Conservation (phyloP, 371 early-diverging fungal genomes). For the Mucor saturninus region DNA sequence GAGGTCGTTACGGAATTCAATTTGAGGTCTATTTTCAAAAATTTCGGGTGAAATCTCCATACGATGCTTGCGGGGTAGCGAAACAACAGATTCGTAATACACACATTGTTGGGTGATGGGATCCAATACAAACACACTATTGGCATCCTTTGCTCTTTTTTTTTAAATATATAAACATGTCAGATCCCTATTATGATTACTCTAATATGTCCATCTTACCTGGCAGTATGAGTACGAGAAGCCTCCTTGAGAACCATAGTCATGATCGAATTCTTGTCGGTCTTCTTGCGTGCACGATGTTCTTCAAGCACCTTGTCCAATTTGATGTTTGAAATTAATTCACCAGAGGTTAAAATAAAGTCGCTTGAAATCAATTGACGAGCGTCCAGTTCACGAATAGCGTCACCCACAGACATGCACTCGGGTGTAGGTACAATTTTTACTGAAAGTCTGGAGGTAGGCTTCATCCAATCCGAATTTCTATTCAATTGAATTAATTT, state of each 20-base stretch:
- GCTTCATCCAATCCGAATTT: conserved; percentile 73
- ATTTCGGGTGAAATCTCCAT: conserved; percentile 67
- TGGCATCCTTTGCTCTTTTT: conserved; percentile 69
- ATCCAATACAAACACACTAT: conserved; percentile 85
- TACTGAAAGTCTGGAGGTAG: conserved; percentile 70
- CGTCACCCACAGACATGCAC: conserved; percentile 91
- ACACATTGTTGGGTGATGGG: conserved; percentile 78
- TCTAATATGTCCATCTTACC: conserved; percentile 21
- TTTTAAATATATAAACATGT: background rate
- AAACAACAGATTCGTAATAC: conserved; percentile 77
- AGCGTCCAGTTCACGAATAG: conserved; percentile 88
- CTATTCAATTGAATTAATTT: conserved; percentile 28
- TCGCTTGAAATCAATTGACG: conserved; percentile 82
- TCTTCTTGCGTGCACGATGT: conserved; percentile 71
- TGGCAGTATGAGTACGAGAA: conserved; percentile 55
- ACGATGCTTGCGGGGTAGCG: conserved; percentile 66
- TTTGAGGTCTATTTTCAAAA: conserved; percentile 69
- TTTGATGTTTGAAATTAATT: conserved; percentile 90
- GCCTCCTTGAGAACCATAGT: conserved; percentile 87
- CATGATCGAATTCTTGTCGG: conserved; percentile 92
- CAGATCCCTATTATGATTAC: too few relatives aligned
- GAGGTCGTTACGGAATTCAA: conserved; percentile 85
- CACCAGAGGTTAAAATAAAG: conserved; percentile 92
- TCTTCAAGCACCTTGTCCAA: conserved; percentile 76
- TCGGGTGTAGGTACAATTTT: conserved; percentile 77